Percentiles rank a stretch among this genome's conserved stretches.
Evolutionary conservation across 352 stramenopile genomes (phyloP).

Genomic region (Globisporangium heterothallicum): DNA sequence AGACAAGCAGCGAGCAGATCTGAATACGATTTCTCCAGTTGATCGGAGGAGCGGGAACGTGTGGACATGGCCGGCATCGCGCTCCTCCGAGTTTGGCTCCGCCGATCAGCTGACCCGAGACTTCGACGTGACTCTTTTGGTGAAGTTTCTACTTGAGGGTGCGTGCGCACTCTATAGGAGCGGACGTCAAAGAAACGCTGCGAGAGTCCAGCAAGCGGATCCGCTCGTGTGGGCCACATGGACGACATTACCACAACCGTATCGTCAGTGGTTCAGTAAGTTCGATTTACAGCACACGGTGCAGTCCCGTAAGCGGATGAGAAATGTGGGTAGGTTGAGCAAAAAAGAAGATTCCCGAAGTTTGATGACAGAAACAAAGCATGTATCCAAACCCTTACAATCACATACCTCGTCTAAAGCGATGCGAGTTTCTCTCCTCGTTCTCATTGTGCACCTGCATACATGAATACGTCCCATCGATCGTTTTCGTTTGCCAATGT

Average conservation of each 20-base stretch:
- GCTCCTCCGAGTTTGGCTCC: background rate
- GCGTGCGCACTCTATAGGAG: background rate
- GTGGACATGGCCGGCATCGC: background rate
- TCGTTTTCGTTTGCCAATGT: no score
- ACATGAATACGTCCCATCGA: no score
- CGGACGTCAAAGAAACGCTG: background rate
- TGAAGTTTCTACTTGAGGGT: background rate
- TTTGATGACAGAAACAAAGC: background rate
- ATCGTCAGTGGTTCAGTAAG: no score
- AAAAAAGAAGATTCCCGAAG: slow-evolving; percentile 4
- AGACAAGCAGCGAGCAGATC: background rate
- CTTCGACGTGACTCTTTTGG: background rate
- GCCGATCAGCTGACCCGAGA: background rate
- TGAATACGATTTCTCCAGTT: background rate
- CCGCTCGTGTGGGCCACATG: no score
- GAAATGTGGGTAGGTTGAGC: no score
- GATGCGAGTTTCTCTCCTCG: background rate
- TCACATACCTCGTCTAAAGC: background rate
- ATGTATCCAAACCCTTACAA: background rate
- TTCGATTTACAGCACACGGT: no score
- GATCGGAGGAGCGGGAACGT: background rate
- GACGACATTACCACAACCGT: no score
- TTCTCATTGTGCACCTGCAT: no score
- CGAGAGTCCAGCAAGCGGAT: background rate
- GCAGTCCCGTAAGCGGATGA: no score